These are phyloP conservation scores for Geotrichum macrosporum DNA, from an alignment of 1,139 yeast genomes.

Conservation along the genomic window DNA sequence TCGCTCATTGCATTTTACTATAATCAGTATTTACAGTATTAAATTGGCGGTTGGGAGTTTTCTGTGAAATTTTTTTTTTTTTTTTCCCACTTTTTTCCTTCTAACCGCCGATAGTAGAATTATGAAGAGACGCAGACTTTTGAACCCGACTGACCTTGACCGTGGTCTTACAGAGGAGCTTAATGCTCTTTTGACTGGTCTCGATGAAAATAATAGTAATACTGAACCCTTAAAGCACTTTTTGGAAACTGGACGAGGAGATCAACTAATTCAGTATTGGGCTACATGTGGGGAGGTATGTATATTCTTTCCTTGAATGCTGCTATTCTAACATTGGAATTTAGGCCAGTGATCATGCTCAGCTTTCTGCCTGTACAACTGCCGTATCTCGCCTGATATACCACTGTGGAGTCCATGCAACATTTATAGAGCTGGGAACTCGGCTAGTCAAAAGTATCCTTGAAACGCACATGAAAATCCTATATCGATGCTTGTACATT, in stretches of 20 bases:
- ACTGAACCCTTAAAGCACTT: constrained; percentile 24
- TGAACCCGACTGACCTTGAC: constrained; percentile 16
- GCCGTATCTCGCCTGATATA: constrained; percentile 12
- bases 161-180: constrained; percentile 16
- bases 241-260: constrained; percentile 23
- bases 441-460: constrained; percentile 50
- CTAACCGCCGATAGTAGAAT: background rate
- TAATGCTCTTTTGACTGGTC: constrained; percentile 1
- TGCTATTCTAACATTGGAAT: constrained; percentile 25
- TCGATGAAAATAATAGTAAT: constrained; percentile 21
- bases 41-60: constrained; percentile 15
- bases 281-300: constrained; percentile 23
- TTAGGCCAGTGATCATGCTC: constrained; percentile 28
- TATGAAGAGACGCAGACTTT: constrained; percentile 19
- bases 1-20: too few relatives aligned
- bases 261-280: constrained; percentile 24
- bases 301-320: constrained; percentile 5
- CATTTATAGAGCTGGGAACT: constrained; percentile 32
- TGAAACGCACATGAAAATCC: constrained; percentile 52
- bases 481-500: constrained; percentile 65
- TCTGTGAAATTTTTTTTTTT: constrained; percentile 34
- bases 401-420: constrained; percentile 20
- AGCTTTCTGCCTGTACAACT: constrained; percentile 31
- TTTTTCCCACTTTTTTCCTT: constrained; percentile 37
- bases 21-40: too few relatives aligned